Percentiles rank a stretch among this genome's conserved stretches.
Evolutionary conservation across 495 filamentous ascomycete genomes (phyloP).

Genomic region (Emericellopsis terricola): DNA sequence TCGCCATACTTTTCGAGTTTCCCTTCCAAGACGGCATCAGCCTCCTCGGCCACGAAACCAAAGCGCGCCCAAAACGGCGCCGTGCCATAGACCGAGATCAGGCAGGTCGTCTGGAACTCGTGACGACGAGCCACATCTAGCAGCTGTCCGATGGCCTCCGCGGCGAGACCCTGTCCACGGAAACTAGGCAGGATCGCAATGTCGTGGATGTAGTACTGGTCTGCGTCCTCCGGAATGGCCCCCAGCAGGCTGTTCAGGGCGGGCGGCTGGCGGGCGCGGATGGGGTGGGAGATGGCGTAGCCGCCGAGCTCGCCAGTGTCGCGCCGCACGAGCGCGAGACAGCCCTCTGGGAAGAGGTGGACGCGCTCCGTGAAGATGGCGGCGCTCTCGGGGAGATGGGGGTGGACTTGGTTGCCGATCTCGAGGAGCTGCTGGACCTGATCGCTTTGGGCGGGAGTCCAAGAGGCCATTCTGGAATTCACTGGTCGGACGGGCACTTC

Average conservation of each 20-base stretch:
- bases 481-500: too few species aligned
- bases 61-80: conserved; percentile 14
- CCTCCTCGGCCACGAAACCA: conserved; percentile 10
- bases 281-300: conserved; percentile 19
- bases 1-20: too few species aligned
- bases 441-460: too few species aligned
- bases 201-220: conserved; percentile 23
- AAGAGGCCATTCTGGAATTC: too few species aligned
- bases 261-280: conserved; percentile 12
- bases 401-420: conserved; percentile 11
- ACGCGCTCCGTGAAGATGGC: conserved; percentile 13
- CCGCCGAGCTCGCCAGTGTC: conserved; percentile 8
- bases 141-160: conserved; percentile 3
- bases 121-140: background rate
- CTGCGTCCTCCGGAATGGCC: conserved; percentile 8
- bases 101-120: conserved; percentile 3
- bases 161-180: conserved; percentile 10
- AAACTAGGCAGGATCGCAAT: conserved; percentile 12
- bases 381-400: conserved; percentile 11
- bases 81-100: conserved; percentile 15
- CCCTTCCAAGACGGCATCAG: conserved; percentile 8
- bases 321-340: conserved; percentile 11
- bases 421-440: too few species aligned
- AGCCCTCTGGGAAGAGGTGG: conserved; percentile 14
- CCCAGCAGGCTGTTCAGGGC: conserved; percentile 13